These are phyloP conservation scores for Handroanthus guayacan DNA, from an alignment of 257 asterid genomes.

Conservation along the genomic window DNA sequence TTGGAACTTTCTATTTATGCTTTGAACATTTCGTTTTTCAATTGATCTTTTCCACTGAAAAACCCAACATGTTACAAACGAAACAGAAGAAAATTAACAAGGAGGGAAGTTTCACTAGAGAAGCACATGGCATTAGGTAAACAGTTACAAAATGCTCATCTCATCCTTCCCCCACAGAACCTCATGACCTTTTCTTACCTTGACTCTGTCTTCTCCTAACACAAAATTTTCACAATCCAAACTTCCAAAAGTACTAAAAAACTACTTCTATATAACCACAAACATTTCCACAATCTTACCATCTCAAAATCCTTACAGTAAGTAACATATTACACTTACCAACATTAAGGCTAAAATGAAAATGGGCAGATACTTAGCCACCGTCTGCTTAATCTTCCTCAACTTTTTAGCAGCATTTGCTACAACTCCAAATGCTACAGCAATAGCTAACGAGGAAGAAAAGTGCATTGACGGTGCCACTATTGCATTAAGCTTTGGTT, in stretches of 20 bases:
- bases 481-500: conserved; percentile 58
- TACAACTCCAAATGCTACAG: not conserved
- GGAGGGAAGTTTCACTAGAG: not conserved
- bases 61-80: not conserved
- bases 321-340: not conserved
- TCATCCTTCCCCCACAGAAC: conserved; percentile 1
- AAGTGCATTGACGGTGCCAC: conserved; percentile 54
- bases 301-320: not conserved
- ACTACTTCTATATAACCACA: conserved; percentile 40
- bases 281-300: not conserved
- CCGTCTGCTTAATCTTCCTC: conserved; percentile 45
- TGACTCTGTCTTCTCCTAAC: conserved; percentile 49
- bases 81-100: not conserved
- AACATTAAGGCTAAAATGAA: not conserved
- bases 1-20: too few relatives aligned
- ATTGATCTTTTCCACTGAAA: too few relatives aligned
- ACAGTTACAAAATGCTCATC: conserved; percentile 39
- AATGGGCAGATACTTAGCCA: conserved; percentile 45
- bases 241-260: not conserved
- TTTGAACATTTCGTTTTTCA: too few relatives aligned
- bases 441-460: conserved; percentile 40
- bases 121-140: conserved; percentile 74
- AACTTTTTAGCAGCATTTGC: conserved; percentile 40
- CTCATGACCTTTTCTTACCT: conserved; percentile 56
- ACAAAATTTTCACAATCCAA: conserved; percentile 7